phyloP scores from a whole-genome alignment of 306 rosid genomes.

The Trifolium fragiferum region DNA sequence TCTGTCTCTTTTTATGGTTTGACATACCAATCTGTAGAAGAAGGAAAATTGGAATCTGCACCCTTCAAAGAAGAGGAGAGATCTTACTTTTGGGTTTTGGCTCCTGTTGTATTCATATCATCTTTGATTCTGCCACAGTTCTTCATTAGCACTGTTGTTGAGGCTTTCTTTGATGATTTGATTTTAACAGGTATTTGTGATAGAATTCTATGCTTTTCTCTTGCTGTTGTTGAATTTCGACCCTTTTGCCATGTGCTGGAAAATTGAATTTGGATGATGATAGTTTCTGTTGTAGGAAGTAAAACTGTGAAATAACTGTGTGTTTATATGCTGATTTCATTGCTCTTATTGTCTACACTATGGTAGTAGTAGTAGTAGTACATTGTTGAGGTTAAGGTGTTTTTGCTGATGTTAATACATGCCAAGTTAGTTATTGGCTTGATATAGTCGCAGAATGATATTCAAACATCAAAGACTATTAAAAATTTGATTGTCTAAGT shows the following conservation, averaged over 20 bases:
- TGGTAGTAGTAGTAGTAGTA: too few relatives aligned
- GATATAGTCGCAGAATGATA: constrained; percentile 6
- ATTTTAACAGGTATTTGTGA: constrained; percentile 74
- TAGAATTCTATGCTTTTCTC: constrained; percentile 28
- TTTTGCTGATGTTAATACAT: constrained; percentile 15
- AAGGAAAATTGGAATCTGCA: constrained; percentile 71
- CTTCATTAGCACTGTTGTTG: constrained; percentile 56
- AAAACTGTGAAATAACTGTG: neutral
- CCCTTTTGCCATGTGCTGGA: constrained; percentile 1
- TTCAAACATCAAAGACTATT: neutral
- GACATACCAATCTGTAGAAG: constrained; percentile 73
- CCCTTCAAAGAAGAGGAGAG: constrained; percentile 72
- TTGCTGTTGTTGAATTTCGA: constrained; percentile 4
- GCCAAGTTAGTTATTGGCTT: neutral
- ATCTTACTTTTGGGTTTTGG: constrained; percentile 75
- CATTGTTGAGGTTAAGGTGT: constrained; percentile 2
- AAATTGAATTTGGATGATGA: constrained; percentile 3
- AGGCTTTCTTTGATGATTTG: constrained; percentile 54
- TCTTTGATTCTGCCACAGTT: constrained; percentile 81
- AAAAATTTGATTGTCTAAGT: neutral
- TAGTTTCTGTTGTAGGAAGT: neutral
- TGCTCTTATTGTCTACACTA: constrained; percentile 5
- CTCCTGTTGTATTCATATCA: constrained; percentile 69
- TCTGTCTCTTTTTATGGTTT: constrained; percentile 81
- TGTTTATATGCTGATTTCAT: neutral